Evolutionary conservation across 768 basidiomycete species (phyloP), one percentile per base, ranked within the genome.

Genomic region (Dentipellis sp.): DNA sequence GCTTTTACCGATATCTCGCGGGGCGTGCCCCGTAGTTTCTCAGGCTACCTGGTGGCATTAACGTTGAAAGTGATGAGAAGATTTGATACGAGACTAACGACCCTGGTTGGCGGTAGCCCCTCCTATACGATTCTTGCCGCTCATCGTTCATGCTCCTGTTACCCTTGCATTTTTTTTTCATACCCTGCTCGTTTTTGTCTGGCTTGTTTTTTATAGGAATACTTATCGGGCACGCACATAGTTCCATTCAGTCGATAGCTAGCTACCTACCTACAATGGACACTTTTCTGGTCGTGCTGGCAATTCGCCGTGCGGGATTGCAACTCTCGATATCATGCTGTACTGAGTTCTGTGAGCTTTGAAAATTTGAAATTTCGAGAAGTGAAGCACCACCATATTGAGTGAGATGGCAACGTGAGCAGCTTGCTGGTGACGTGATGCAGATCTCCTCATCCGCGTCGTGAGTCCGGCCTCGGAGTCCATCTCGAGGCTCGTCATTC

Each of bases 21-120:
- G 61, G 59, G 59, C 19, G 49, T 55, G 57, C 63, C 59, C 56
- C 47, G 50, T 54, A 54, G 35, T 21, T 38, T 56, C 37, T 60
- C 29, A 34, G 48, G 48, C 39, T 47, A 59, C 45, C 55, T 51
- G 35, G 46, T 11, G 34, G 53, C 55, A 62, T 56, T 55, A 56
- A 57, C 58, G 38, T 35, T 53, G 62, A 29, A 29, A 52, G 63
- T 60, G 60, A 57, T 46, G 56, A 59, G 56, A 57, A 59, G 59
- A 45, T 60, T 55, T 65, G 61, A 67, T 66, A 74, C 65, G 72
- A 73, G 68, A 65, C 65, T 68, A 61, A 72, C 67, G 70, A 72
- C 75, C 75, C 75, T 58, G 73, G 76, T 66, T 29, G 76, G 76
- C 63, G 69, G 59, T 68, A 64, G 67, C 55, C 60, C 65, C 67